Conservation (phyloP, 2,329 filamentous ascomycete species). For the Annulohypoxylon truncatum region DNA sequence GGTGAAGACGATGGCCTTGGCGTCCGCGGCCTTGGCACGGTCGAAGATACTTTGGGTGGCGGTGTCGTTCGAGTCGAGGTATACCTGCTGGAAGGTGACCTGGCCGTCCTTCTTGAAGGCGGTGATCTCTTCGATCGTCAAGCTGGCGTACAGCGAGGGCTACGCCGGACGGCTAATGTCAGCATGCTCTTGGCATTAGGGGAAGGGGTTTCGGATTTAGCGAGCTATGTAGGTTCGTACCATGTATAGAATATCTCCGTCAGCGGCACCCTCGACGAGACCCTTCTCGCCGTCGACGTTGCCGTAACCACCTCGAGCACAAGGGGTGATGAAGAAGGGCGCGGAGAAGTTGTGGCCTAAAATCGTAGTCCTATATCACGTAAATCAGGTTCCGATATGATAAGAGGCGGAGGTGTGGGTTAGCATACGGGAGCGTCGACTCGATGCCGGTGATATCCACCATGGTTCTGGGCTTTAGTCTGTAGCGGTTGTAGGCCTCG, state of each 20-base stretch:
- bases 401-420: not conserved
- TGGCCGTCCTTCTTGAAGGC: constrained; percentile 41
- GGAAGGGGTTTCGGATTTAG: not conserved
- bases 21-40: constrained; percentile 34
- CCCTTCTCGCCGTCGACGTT: constrained; percentile 54
- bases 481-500: constrained; percentile 63
- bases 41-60: constrained; percentile 39
- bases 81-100: constrained; percentile 47
- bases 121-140: constrained; percentile 45
- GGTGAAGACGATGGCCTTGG: constrained; percentile 46
- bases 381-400: not conserved
- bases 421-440: constrained; percentile 47
- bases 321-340: constrained; percentile 58
- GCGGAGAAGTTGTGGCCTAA: constrained; percentile 57
- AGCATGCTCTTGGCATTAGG: not conserved
- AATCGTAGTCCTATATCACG: constrained; percentile 52
- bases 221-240: constrained; percentile 17
- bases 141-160: constrained; percentile 40
- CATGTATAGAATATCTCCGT: constrained; percentile 56
- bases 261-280: constrained; percentile 55
- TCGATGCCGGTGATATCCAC: constrained; percentile 61
- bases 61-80: constrained; percentile 44
- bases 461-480: constrained; percentile 61
- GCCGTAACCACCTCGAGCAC: constrained; percentile 53
- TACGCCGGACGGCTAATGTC: constrained; percentile 10